Evolutionary conservation across 306 rosid species (phyloP).

Genomic region (Prunus fruticosa): DNA sequence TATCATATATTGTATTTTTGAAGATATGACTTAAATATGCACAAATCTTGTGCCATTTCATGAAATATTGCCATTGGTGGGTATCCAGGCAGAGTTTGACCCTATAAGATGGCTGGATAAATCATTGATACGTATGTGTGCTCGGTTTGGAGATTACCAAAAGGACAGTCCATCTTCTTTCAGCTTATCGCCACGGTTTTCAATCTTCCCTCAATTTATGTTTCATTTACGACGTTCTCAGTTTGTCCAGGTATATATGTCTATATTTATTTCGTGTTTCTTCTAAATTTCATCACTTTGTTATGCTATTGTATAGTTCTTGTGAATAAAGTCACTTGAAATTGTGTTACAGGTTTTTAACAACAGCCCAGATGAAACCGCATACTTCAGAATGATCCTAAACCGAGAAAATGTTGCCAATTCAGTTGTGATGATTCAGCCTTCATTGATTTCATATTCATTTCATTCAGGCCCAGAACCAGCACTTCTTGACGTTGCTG

Average conservation of each 20-base stretch:
- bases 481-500: conserved; percentile 89
- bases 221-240: conserved; percentile 95
- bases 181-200: conserved; percentile 91
- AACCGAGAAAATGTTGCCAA: conserved; percentile 91
- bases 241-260: conserved; percentile 80
- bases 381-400: conserved; percentile 92
- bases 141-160: conserved; percentile 92
- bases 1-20: not conserved
- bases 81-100: conserved; percentile 90
- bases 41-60: conserved; percentile 13
- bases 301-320: conserved; percentile 2
- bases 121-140: conserved; percentile 82
- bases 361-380: conserved; percentile 99
- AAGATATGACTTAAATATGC: conserved; percentile 3
- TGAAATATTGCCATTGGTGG: conserved; percentile 26
- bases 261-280: conserved; percentile 15
- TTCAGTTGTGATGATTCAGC: conserved; percentile 97
- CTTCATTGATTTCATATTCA: conserved; percentile 88
- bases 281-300: not conserved
- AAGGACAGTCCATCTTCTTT: conserved; percentile 84
- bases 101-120: conserved; percentile 99
- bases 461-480: conserved; percentile 94
- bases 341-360: conserved; percentile 72
- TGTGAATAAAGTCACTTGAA: conserved; percentile 8
- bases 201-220: conserved; percentile 95